Conservation (phyloP, 1,139 yeast species). For the Starmera stellimalicola region DNA sequence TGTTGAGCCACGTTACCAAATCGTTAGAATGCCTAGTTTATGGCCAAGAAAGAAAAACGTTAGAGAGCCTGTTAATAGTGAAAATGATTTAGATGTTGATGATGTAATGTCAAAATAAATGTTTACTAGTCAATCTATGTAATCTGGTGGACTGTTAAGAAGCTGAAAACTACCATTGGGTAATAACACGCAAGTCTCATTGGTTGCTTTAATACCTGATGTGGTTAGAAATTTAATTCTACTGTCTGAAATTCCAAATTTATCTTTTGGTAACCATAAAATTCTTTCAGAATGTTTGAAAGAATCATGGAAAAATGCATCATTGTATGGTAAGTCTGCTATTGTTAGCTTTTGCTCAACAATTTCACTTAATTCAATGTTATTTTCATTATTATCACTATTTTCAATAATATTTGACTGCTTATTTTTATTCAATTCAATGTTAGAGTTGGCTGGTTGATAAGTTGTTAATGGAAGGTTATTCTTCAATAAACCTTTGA, state of each 20-base stretch:
- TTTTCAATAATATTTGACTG: slow-evolving; percentile 4
- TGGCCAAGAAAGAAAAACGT: slow-evolving; percentile 87
- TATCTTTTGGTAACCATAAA: slow-evolving; percentile 32
- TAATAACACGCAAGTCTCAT: slow-evolving; percentile 17
- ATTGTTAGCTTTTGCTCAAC: slow-evolving; percentile 1
- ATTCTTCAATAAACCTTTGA: slow-evolving; percentile 14
- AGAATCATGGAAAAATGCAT: slow-evolving; percentile 16
- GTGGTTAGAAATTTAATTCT: slow-evolving; percentile 19
- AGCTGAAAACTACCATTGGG: slow-evolving; percentile 18
- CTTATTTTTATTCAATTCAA: slow-evolving; percentile 2
- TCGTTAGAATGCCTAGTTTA: slow-evolving; percentile 71
- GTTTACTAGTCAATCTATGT: slow-evolving; percentile 1
- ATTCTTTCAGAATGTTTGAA: slow-evolving; percentile 14
- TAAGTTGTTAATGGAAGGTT: slow-evolving; percentile 20
- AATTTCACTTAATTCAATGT: neutral
- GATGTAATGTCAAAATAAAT: neutral
- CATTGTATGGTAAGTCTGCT: slow-evolving; percentile 5
- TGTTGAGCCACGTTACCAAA: slow-evolving; percentile 88
- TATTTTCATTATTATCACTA: neutral
- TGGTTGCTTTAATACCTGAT: slow-evolving; percentile 20
- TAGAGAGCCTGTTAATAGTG: slow-evolving; percentile 25
- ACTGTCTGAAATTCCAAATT: slow-evolving; percentile 19
- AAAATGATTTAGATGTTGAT: neutral
- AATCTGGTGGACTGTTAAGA: slow-evolving; percentile 17
- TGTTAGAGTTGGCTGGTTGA: neutral